A percentile compares a stretch with the other conserved stretches of the same genome.
phyloP scores from a whole-genome alignment of 75 land plant genomes.

The Pinus albicaulis region DNA sequence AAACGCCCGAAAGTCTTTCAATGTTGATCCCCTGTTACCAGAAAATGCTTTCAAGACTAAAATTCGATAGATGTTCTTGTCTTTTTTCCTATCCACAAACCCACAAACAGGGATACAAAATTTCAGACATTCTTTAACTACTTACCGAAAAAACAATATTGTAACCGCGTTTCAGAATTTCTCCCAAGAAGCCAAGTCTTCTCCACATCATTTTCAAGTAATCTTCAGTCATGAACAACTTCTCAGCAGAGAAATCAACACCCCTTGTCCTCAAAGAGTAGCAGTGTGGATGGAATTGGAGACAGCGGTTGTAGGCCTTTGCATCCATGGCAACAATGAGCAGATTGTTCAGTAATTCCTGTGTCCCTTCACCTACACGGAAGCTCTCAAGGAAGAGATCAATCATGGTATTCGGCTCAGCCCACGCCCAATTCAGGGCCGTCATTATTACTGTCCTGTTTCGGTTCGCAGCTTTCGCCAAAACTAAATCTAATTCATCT shows the following conservation, averaged over 20 bases:
- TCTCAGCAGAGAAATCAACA: constrained; percentile 11
- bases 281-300: constrained; percentile 9
- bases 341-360: constrained; percentile 26
- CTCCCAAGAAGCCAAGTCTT: constrained; percentile 32
- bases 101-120: too few relatives aligned
- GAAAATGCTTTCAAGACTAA: neutral
- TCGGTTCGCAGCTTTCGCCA: constrained; percentile 20
- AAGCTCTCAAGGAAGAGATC: constrained; percentile 48
- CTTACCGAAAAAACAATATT: constrained; percentile 10
- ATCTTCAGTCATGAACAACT: constrained; percentile 25
- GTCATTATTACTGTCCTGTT: constrained; percentile 40
- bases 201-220: constrained; percentile 93
- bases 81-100: too few relatives aligned
- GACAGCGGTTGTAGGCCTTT: constrained; percentile 11
- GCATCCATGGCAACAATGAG: constrained; percentile 36
- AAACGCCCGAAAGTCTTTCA: neutral
- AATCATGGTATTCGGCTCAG: constrained; percentile 29
- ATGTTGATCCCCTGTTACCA: neutral
- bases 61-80: neutral
- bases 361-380: constrained; percentile 27
- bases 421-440: constrained; percentile 45
- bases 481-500: constrained; percentile 11
- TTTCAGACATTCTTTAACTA: too few relatives aligned
- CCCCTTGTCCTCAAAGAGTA: constrained; percentile 5
- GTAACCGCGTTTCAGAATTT: constrained; percentile 8